Evolutionary conservation across 495 filamentous ascomycete species (phyloP).

Genomic region (Podospora sp.): DNA sequence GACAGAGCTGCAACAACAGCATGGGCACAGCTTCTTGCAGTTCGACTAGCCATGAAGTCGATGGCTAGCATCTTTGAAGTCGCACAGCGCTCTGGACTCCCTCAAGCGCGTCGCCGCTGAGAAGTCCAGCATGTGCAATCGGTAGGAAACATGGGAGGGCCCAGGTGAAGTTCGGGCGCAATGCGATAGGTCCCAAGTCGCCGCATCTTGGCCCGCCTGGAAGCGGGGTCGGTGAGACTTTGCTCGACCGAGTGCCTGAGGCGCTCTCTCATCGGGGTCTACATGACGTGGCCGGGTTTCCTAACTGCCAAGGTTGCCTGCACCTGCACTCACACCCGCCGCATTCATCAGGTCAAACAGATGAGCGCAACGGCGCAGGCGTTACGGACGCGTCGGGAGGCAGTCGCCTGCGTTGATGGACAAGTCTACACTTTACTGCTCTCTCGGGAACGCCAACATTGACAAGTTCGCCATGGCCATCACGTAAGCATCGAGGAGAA

Average conservation of each 20-base stretch:
- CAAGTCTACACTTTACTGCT: no score
- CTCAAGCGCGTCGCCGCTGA: not conserved
- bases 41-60: no score
- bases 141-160: not conserved
- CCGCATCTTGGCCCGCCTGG: not conserved
- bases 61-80: not conserved
- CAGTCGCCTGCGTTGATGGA: not conserved
- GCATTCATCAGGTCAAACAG: no score
- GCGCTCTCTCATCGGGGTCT: not conserved
- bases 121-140: not conserved
- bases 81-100: not conserved
- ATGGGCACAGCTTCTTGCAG: no score
- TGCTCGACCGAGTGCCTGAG: not conserved
- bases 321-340: not conserved
- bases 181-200: no score
- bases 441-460: not conserved
- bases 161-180: no score
- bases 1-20: no score
- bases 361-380: not conserved
- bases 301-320: not conserved
- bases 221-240: not conserved
- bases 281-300: slow-evolving; percentile 1
- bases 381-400: not conserved
- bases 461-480: not conserved
- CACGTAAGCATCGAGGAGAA: not conserved